These are phyloP conservation scores for Polytolypa hystricis DNA, from an alignment of 2,329 filamentous ascomycete genomes.

Conservation along the genomic window DNA sequence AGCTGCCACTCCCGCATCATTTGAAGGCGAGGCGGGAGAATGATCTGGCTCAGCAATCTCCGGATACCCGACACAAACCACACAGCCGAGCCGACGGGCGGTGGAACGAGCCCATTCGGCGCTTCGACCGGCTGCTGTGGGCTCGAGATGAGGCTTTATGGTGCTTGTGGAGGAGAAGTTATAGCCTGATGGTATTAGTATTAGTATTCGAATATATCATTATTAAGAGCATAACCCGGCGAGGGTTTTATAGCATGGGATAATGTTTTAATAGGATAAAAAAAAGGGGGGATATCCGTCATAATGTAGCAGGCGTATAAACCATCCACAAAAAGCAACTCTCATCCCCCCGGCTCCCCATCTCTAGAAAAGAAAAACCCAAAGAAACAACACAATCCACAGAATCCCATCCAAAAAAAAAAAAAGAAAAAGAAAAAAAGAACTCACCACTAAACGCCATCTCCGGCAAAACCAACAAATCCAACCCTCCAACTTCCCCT, in stretches of 20 bases:
- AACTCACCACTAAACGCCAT: slow-evolving; percentile 47
- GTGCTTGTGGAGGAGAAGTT: slow-evolving; percentile 49
- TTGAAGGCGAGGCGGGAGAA: neutral
- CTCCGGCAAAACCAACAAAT: slow-evolving; percentile 52
- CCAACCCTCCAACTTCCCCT: slow-evolving; percentile 25
- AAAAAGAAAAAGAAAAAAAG: slow-evolving; percentile 4
- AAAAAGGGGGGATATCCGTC: too few species aligned
- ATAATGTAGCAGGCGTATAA: too few species aligned
- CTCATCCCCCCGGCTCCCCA: too few species aligned
- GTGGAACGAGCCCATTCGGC: slow-evolving; percentile 48
- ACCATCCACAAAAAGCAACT: too few species aligned
- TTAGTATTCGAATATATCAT: too few species aligned
- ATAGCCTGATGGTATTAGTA: slow-evolving; percentile 40
- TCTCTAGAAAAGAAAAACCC: neutral
- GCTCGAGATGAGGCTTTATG: slow-evolving; percentile 49
- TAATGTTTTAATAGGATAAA: too few species aligned
- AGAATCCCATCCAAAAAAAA: slow-evolving; percentile 1
- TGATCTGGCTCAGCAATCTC: slow-evolving; percentile 32
- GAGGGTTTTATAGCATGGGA: too few species aligned
- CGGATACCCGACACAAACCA: slow-evolving; percentile 55
- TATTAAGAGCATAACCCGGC: too few species aligned
- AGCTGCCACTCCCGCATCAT: neutral
- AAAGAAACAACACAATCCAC: neutral
- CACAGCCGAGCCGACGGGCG: slow-evolving; percentile 44
- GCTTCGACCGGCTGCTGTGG: slow-evolving; percentile 43